Evolutionary conservation across 148 eudicot genomes (phyloP).

Genomic region (Nyssa sinensis): DNA sequence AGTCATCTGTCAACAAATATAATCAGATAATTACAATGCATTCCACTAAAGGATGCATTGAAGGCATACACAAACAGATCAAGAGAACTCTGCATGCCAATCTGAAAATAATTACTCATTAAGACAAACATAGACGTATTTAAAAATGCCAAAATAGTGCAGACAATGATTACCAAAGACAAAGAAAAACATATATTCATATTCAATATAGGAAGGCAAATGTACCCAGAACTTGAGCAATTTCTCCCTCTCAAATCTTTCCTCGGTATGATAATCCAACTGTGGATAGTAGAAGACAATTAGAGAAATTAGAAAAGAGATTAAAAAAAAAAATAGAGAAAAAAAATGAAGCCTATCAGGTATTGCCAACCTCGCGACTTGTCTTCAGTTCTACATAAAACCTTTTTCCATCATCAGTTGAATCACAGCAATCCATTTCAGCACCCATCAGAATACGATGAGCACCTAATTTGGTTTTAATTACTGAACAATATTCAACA

Average conservation of each 20-base stretch:
- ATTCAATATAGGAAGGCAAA: constrained; percentile 12
- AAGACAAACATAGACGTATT: neutral
- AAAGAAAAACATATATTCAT: constrained; percentile 7
- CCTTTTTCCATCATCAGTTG: constrained; percentile 87
- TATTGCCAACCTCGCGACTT: constrained; percentile 75
- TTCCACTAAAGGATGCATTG: too few species aligned
- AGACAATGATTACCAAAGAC: neutral
- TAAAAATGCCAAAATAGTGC: neutral
- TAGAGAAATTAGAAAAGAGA: neutral
- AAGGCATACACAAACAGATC: neutral
- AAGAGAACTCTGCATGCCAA: too few species aligned
- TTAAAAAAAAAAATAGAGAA: neutral
- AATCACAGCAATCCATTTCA: constrained; percentile 99
- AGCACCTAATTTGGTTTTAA: constrained; percentile 91
- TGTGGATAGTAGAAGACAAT: constrained; percentile 27
- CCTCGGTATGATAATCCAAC: constrained; percentile 92
- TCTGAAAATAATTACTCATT: neutral
- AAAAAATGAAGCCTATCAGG: constrained; percentile 5
- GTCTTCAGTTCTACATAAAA: constrained; percentile 96
- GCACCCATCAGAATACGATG: constrained; percentile 98
- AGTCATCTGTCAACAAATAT: too few species aligned
- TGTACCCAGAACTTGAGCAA: constrained; percentile 95
- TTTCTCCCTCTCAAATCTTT: constrained; percentile 86
- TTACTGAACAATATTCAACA: constrained; percentile 82
- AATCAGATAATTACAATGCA: too few species aligned